Evolutionary conservation across 2,329 filamentous ascomycete genomes (phyloP), one percentile per base, ranked within the genome.

Genomic region (Penicillium frequentans): DNA sequence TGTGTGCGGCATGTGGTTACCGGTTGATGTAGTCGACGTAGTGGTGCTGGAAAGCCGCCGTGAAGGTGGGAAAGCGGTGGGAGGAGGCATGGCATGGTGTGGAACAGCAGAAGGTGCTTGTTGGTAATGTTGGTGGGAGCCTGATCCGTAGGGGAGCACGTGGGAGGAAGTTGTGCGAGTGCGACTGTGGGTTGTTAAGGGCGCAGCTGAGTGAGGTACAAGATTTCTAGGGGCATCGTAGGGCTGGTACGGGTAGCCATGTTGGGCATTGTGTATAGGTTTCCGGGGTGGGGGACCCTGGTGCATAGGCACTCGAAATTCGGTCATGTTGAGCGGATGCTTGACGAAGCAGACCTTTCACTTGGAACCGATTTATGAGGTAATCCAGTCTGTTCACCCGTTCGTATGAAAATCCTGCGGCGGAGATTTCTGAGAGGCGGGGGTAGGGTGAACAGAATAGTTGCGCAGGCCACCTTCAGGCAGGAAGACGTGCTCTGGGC

Each of bases 11-110:
- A 57, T 55, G 52, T 59, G 65, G 58, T 71, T 72, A 43, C 72
- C 69, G 23, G 70, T 77, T 3, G 75, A 77, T 53, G 66, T 73
- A 23, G 74, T 77, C 21, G 75, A 77, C 14, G 70, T 72, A 42
- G 75, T 77, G 16, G 73, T 75, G 63, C 66, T 77, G 11, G 75
- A 77, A 49, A 75, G 56, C 51, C 71, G 71, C 52, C 75, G 68
- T 16, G 71, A 63, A 13, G 72, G 61, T 7, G 66, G 64, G 27
- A 66, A 66, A 24, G 58, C 63, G 29, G 59, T 39, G 0, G 68
- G 65, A 23, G 61, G 54, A 21, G 60, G 63, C 66, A 71, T 70
- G 16, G 62, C 62, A 53, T 71, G 68, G 27, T 66, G 68, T 6
- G 69, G 59, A 16, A 67, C 62, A 33, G 67, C 65, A 7, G 66